A percentile compares a stretch with the other conserved stretches of the same genome.
Evolutionary conservation across 371 early-diverging fungal genomes (phyloP).

Genomic region (Dinochytrium kinnereticum): DNA sequence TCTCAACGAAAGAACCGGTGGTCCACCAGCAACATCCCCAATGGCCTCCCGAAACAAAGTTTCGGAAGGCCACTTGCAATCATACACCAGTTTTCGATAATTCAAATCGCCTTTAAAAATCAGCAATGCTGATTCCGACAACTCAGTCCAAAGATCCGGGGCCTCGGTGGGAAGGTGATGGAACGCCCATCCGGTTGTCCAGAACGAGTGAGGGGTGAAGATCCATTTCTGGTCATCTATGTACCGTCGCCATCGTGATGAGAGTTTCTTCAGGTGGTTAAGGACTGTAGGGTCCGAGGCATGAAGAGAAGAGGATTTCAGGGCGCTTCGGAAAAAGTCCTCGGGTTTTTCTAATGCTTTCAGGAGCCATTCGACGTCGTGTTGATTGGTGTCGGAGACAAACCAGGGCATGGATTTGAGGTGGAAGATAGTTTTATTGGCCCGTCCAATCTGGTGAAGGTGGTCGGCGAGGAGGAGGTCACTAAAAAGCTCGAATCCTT

Average conservation of each 20-base stretch:
- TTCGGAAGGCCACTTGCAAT: conserved; percentile 80
- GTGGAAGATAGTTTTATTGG: conserved; percentile 77
- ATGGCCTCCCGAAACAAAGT: conserved; percentile 84
- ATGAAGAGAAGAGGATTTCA: not conserved
- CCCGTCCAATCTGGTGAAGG: conserved; percentile 74
- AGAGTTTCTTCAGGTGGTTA: conserved; percentile 43
- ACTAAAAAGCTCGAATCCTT: conserved; percentile 88
- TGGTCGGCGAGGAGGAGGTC: conserved; percentile 90
- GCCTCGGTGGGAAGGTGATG: conserved; percentile 67
- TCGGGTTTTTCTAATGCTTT: conserved; percentile 45
- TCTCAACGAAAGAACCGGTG: conserved; percentile 71
- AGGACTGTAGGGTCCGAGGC: not conserved
- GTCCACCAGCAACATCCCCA: conserved; percentile 62
- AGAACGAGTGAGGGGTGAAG: conserved; percentile 75
- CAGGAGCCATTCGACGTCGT: conserved; percentile 77
- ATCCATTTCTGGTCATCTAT: conserved; percentile 65
- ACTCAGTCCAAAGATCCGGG: conserved; percentile 64
- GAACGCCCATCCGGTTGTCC: conserved; percentile 74
- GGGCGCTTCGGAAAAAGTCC: conserved; percentile 23
- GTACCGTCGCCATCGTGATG: conserved; percentile 70
- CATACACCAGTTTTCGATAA: conserved; percentile 91
- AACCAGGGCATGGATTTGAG: conserved; percentile 93
- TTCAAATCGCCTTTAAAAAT: conserved; percentile 97
- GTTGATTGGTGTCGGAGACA: conserved; percentile 81
- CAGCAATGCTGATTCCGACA: conserved; percentile 64